These are phyloP conservation scores for Selaginella moellendorffii DNA, from an alignment of 75 land plant genomes.

Conservation along the genomic window DNA sequence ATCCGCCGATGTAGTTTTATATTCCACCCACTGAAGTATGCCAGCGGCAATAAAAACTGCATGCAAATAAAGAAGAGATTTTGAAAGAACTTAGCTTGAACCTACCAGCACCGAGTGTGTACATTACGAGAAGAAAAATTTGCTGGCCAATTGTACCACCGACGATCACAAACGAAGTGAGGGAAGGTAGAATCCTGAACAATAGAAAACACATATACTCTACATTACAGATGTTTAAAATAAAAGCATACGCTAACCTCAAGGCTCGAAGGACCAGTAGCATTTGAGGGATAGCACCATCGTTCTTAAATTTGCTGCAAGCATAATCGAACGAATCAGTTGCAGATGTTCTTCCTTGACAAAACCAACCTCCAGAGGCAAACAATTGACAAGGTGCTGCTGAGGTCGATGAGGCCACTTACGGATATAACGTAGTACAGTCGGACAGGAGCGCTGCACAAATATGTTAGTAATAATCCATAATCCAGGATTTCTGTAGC, in stretches of 20 bases:
- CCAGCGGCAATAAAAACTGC: conserved; percentile 12
- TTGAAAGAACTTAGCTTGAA: neutral
- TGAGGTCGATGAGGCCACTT: neutral
- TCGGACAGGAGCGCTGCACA: conserved; percentile 8
- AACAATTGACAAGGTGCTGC: neutral
- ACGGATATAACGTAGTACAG: neutral
- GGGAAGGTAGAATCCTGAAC: neutral
- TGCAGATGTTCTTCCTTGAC: too few relatives aligned
- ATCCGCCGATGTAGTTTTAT: neutral
- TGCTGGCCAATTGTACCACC: conserved; percentile 7
- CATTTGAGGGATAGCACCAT: neutral
- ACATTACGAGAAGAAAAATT: neutral
- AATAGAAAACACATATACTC: neutral
- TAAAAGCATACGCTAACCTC: neutral
- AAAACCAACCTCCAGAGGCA: conserved; percentile 5
- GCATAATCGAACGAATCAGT: too few relatives aligned
- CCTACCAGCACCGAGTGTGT: conserved; percentile 4
- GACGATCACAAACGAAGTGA: neutral
- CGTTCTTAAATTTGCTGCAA: neutral
- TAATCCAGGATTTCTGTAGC: neutral
- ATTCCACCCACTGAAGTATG: conserved; percentile 5
- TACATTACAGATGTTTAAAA: neutral
- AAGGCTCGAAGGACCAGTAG: neutral
- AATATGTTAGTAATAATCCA: neutral
- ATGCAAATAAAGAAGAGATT: neutral